A percentile compares a stretch with the other conserved stretches of the same genome.
Conservation (phyloP, 225 moss, liverwort and hornwort genomes). For the Bryoerythrophyllum caledonicum region DNA sequence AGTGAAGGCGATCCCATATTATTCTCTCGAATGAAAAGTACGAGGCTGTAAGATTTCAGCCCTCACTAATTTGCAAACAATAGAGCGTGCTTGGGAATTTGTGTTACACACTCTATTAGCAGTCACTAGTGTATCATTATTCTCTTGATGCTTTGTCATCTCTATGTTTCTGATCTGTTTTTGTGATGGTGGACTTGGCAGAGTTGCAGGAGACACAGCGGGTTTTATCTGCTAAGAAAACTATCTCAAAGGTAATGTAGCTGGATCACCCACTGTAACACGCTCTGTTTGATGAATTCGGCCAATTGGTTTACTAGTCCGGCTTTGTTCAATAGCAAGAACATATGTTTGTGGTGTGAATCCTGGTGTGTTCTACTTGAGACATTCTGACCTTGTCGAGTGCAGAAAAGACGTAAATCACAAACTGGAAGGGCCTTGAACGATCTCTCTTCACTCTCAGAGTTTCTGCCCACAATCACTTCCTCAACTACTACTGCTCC, state of each 20-base stretch:
- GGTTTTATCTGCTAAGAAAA: constrained; percentile 68
- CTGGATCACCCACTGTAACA: constrained; percentile 11
- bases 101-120: too few species aligned
- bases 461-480: constrained; percentile 66
- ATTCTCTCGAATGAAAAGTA: too few species aligned
- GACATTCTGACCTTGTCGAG: too few species aligned
- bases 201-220: constrained; percentile 74
- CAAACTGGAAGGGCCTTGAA: constrained; percentile 59
- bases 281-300: neutral
- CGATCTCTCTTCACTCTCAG: constrained; percentile 73
- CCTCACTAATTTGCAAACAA: too few species aligned
- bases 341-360: neutral
- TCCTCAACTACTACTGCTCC: constrained; percentile 41
- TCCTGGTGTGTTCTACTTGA: too few species aligned
- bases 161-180: constrained; percentile 1
- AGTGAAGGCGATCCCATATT: too few species aligned
- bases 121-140: neutral
- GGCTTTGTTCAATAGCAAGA: constrained; percentile 10
- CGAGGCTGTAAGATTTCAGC: too few species aligned
- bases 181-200: constrained; percentile 17
- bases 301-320: neutral
- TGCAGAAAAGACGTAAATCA: constrained; percentile 69
- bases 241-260: constrained; percentile 47
- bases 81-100: too few species aligned
- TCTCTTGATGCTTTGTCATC: constrained; percentile 1